Base-by-base conservation (phyloP, 495 filamentous ascomycete species). In the Penicillium subrubescens region DNA sequence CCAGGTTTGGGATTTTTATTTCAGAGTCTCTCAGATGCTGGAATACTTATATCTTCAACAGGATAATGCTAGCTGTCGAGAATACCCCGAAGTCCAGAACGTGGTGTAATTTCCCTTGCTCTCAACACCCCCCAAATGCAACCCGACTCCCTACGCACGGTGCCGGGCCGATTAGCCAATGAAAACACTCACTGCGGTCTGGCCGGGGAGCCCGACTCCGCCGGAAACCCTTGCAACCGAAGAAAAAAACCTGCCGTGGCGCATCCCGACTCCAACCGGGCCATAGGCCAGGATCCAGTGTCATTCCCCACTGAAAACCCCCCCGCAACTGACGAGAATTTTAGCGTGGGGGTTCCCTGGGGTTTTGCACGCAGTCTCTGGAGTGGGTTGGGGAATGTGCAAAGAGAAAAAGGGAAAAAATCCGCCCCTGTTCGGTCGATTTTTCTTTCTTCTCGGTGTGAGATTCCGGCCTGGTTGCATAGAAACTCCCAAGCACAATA, bases 261-360 rank as follows among this genome's bases (percentile, higher is more conserved):
- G 48, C 25, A 8, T 31, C 48, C 48, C 48, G 48, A 52, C 12
- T 8, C 14, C 25, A 29, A 15, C 8, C 23, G 15, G 44, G 21
- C 44, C 44, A 48, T 23, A 23, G 21, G 44, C 44, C 44, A 48
- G 12, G 19, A 12, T 2, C 44, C 44, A 25, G 23, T 14, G 3
- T 48, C 44, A 48, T 48, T 67, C 64, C 59, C 64, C 64, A 67
- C 64, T 37, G 33, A n/a, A 23, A n/a, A 10, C 54, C 48, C 56
- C 64, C 64, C 64, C 64, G 64, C 64, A 62, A 51, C 43, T 54
- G 51, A 54, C 60, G 60, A 65, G 60, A 48, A 59, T 67, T 62
- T 60, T 59, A 11, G 60, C 64, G 64, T 67, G 64, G 64, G 64
- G 64, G 64, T 67, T 56, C 59, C 64, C n/a, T 46, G 60, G 60